Evolutionary conservation across 495 filamentous ascomycete species (phyloP), one percentile per base, ranked within the genome.

Genomic region (Xylaria curta): DNA sequence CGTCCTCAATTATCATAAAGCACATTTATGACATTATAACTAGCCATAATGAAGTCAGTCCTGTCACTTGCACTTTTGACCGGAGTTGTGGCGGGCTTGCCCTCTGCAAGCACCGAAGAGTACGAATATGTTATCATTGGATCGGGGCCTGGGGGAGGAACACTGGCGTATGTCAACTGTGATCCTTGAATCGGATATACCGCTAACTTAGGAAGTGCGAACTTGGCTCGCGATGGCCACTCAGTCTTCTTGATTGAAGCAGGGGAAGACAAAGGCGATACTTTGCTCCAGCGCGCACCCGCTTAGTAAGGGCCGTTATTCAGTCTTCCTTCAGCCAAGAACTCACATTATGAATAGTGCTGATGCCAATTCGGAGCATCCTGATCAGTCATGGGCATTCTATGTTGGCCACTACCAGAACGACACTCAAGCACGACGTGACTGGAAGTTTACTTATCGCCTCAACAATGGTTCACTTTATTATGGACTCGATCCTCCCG

Each of bases 111-210:
- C 51, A 28, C 10, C 26, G 17, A 26, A 6, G 60, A 42, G 60
- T 89, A 86, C 75, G 88, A 90, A 42, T 90, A 89, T 74, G 80
- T 91, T 47, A 81, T 91, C 26, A 85, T 89, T 4, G 89, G 89
- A 42, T 85, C 83, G 24, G 89, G 88, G 17, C 83, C 88, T 7
- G 89, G 89, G 4, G 88, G 89, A 24, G 86, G 86, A 13, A 87
- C 87, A 10, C 72, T 91, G 1, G 89, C 88, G 0, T 83, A 85
- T 33, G 56, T 59, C 51, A 15, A 28, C 10, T 9, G 1, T 59
- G 4, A 38, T 10, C 19, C 21, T 33, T 38, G 21, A n/a, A n/a
- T 59, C 56, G 8, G 7, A 38, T 1, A 38, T 8, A 21, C 38
- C 26, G 19, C 19, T 33, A 19, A 59, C 56, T 28, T 17, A 38